phyloP scores from a whole-genome alignment of 768 basidiomycete genomes.

The Leccinum rimulosum region DNA sequence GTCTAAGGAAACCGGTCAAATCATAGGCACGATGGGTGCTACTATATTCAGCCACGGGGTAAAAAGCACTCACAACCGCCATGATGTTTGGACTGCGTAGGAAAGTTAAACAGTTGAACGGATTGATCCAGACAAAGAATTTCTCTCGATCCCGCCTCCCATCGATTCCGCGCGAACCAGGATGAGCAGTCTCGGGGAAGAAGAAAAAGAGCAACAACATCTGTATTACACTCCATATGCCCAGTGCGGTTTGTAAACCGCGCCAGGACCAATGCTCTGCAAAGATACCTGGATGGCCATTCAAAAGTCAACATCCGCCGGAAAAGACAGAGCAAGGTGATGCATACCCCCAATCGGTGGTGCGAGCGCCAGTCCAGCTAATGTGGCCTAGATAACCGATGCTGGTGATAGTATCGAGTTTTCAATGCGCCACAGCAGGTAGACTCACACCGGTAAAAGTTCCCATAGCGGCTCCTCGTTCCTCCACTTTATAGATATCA shows the following conservation, averaged over 20 bases:
- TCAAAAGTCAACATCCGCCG: not conserved
- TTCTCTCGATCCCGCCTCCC: slow-evolving; percentile 28
- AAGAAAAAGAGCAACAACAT: slow-evolving; percentile 40
- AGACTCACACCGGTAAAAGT: slow-evolving; percentile 49
- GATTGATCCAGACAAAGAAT: slow-evolving; percentile 53
- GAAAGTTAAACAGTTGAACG: slow-evolving; percentile 48
- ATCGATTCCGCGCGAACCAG: slow-evolving; percentile 54
- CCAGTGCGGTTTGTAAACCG: slow-evolving; percentile 49
- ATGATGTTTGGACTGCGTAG: slow-evolving; percentile 61
- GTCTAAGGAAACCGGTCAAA: slow-evolving; percentile 31
- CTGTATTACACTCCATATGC: slow-evolving; percentile 37
- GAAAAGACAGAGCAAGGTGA: not conserved
- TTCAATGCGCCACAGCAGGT: not conserved
- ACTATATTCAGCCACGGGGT: not conserved
- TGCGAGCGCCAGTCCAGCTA: slow-evolving; percentile 61
- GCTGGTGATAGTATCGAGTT: not conserved
- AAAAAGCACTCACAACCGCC: slow-evolving; percentile 42
- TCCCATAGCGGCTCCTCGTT: slow-evolving; percentile 59
- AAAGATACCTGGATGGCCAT: slow-evolving; percentile 36
- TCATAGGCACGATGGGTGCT: not conserved
- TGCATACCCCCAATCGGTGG: slow-evolving; percentile 53
- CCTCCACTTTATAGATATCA: slow-evolving; percentile 64
- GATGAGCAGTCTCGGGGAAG: slow-evolving; percentile 68
- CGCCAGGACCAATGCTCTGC: slow-evolving; percentile 69
- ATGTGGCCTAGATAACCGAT: slow-evolving; percentile 32